Evolutionary conservation across 306 rosid genomes (phyloP).

Genomic region (Dryas alaskensis): DNA sequence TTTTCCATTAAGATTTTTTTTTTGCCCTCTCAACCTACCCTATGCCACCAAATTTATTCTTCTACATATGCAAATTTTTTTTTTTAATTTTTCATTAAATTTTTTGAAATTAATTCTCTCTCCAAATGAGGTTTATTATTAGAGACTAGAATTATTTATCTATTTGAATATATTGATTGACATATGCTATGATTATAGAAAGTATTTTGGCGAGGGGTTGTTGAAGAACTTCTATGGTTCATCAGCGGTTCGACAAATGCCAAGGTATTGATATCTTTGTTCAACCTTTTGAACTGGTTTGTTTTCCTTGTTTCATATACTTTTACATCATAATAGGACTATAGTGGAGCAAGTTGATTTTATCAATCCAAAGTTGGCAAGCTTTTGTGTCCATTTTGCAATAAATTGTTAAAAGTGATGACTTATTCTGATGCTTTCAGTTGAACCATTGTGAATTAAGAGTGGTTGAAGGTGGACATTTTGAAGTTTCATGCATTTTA

Average conservation of each 20-base stretch:
- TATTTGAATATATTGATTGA: constrained; percentile 28
- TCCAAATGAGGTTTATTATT: constrained; percentile 12
- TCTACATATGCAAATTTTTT: not conserved
- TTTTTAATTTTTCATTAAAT: constrained; percentile 8
- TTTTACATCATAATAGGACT: not conserved
- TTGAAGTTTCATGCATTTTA: not conserved
- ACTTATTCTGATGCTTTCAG: not conserved
- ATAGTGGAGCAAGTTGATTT: not conserved
- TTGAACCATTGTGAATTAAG: not conserved
- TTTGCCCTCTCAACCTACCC: not conserved
- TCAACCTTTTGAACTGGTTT: not conserved
- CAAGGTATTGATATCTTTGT: constrained; percentile 51
- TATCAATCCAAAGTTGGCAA: not conserved
- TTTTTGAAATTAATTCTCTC: constrained; percentile 8
- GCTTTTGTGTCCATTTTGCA: not conserved
- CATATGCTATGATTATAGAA: constrained; percentile 49
- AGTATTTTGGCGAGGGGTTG: constrained; percentile 98
- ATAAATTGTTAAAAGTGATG: not conserved
- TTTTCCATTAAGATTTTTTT: constrained; percentile 25
- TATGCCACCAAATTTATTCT: not conserved
- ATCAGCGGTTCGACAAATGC: constrained; percentile 96
- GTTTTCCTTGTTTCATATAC: not conserved
- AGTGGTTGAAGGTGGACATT: not conserved
- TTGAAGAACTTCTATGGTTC: constrained; percentile 99
- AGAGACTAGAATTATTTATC: constrained; percentile 15